Evolutionary conservation across 2,329 filamentous ascomycete genomes (phyloP), one percentile per base, ranked within the genome.

Genomic region (Parastagonospora avenae): DNA sequence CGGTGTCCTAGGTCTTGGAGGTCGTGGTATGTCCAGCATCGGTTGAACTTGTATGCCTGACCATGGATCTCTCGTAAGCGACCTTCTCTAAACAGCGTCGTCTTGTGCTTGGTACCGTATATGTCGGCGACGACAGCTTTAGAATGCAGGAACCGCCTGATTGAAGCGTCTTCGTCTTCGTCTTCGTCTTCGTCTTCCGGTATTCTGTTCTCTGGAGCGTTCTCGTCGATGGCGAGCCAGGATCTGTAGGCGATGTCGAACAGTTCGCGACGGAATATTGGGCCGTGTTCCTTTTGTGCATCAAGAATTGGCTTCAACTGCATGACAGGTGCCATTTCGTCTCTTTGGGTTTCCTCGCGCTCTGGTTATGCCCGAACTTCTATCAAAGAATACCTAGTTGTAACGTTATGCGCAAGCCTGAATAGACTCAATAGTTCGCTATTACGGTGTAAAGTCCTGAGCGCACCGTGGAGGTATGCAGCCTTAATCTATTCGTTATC

Each of bases 211-310:
- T 44, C 19, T 7, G 28, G 16, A 31, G 19, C 36, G 19, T 28
- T 14, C 8, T 45, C 24, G 3, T 41, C 19, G 36, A 45, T 41
- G 9, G 41, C 35, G 2, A 11, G 12, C 12, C 38, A 42, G n/a
- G 41, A 40, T 24, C 19, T 36, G 24, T 48, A 52, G 2, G 50
- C 45, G 27, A 27, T 36, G 31, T 48, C 38, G 45, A 52, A 52
- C 15, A 48, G 41, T 19, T 52, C 30, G n/a, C 45, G 50, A 16
- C 50, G 45, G 14, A 52, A 52, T 12, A 52, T 14, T 4, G 45
- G 45, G 2, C 50, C 50, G 42, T 52, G 16, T 29, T 41, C 30
- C 9, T 38, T 28, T 28, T 48, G 38, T n/a, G 50, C 45, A 19
- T 42, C 45, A n/a, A 52, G 28, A 8, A 52, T 52, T 12, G 41